Evolutionary conservation across 441 rosid genomes (phyloP).

Genomic region (Populus trichocarpa): DNA sequence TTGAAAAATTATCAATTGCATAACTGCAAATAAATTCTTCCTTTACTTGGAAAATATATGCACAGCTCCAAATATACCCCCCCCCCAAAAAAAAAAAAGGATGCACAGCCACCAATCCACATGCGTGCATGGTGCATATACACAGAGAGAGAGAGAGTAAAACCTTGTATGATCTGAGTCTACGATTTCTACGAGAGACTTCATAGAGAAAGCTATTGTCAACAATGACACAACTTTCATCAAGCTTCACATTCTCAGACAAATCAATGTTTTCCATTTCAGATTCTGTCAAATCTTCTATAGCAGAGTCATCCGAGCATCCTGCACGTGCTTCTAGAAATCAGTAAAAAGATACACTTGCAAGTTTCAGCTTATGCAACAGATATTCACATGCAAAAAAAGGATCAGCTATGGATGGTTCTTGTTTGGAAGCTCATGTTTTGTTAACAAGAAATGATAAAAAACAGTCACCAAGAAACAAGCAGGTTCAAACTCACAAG

Average conservation of each 20-base stretch:
- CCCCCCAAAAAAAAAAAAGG: not conserved
- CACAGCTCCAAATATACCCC: not conserved
- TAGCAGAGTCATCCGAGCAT: slow-evolving; percentile 21
- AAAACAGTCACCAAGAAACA: not conserved
- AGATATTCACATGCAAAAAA: not conserved
- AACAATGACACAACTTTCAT: slow-evolving; percentile 37
- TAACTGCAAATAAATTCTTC: not conserved
- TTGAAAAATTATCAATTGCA: too few species aligned
- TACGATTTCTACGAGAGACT: slow-evolving; percentile 41
- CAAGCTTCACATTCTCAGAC: slow-evolving; percentile 34
- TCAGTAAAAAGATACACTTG: slow-evolving; percentile 15
- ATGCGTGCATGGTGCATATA: too few species aligned
- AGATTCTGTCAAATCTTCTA: slow-evolving; percentile 24
- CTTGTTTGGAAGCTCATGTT: not conserved
- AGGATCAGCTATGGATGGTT: not conserved
- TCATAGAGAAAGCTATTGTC: slow-evolving; percentile 46
- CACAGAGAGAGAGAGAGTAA: slow-evolving; percentile 7
- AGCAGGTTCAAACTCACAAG: not conserved
- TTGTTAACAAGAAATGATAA: not conserved
- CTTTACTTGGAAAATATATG: not conserved
- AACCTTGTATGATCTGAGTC: slow-evolving; percentile 67
- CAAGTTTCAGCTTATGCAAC: not conserved
- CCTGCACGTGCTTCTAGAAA: slow-evolving; percentile 25
- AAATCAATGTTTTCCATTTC: slow-evolving; percentile 51
- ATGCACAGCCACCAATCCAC: not conserved